phyloP scores from a whole-genome alignment of 371 early-diverging fungal species.

The Mortierella sp. region DNA sequence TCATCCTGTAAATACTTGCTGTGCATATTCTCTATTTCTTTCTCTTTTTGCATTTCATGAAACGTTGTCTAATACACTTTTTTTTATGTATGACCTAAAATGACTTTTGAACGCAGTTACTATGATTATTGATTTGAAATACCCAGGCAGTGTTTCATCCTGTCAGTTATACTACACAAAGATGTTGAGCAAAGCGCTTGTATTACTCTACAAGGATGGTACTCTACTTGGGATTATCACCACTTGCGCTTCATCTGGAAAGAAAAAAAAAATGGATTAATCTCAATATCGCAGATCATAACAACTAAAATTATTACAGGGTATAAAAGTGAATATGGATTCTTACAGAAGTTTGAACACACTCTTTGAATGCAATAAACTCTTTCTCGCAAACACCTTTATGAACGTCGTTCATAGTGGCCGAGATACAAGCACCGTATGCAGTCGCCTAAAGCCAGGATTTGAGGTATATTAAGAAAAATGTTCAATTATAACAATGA shows the following conservation, averaged over 20 bases:
- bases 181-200: background rate
- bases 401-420: slow-evolving; percentile 65
- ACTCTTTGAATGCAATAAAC: slow-evolving; percentile 70
- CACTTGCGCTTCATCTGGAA: slow-evolving; percentile 51
- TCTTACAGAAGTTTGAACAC: slow-evolving; percentile 69
- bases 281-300: background rate
- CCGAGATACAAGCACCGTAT: slow-evolving; percentile 70
- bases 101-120: background rate
- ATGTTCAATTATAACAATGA: background rate
- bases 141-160: background rate
- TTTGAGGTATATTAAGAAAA: background rate
- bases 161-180: background rate
- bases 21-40: too few species aligned
- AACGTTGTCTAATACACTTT: background rate
- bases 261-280: background rate
- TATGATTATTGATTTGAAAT: background rate
- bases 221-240: slow-evolving; percentile 3
- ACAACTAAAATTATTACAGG: background rate
- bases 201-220: background rate
- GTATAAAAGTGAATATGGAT: too few species aligned
- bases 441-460: slow-evolving; percentile 52
- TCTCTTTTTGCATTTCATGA: too few species aligned
- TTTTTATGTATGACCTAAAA: background rate
- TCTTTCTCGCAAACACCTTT: slow-evolving; percentile 70
- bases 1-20: too few species aligned